Conservation (phyloP, 139 green algal species). For the Desmodesmus armatus region DNA sequence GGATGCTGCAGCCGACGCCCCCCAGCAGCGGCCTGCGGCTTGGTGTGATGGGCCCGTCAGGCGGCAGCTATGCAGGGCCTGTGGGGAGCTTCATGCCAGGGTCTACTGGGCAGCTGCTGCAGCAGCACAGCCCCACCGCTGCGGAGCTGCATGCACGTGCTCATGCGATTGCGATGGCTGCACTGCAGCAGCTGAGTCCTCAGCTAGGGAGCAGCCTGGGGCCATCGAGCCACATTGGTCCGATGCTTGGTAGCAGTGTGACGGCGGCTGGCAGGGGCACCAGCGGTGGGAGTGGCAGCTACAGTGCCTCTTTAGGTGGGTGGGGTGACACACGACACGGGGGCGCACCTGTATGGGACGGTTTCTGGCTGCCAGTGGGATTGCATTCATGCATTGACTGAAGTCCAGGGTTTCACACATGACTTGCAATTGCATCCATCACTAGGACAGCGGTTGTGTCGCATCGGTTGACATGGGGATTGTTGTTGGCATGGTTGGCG, state of each 20-base stretch:
- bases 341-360: no score
- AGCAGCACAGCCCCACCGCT: slow-evolving; percentile 43
- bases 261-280: no score
- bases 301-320: slow-evolving; percentile 24
- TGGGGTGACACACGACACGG: no score
- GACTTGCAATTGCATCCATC: no score
- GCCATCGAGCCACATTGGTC: slow-evolving; percentile 35
- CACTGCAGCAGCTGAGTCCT: slow-evolving; percentile 62
- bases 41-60: no score
- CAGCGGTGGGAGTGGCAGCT: slow-evolving; percentile 20
- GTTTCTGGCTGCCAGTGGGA: no score
- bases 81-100: slow-evolving; percentile 35
- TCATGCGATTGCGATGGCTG: slow-evolving; percentile 66
- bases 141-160: slow-evolving; percentile 57
- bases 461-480: no score
- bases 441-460: no score
- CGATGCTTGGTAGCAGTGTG: slow-evolving; percentile 33
- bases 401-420: not conserved
- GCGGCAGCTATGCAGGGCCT: slow-evolving; percentile 2
- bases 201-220: slow-evolving; percentile 44
- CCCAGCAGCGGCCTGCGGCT: not conserved
- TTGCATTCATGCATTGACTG: no score
- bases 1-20: slow-evolving; percentile 27
- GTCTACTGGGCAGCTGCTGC: slow-evolving; percentile 40
- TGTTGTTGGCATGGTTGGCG: no score